Percentiles rank a stretch among this genome's conserved stretches.
phyloP scores from a whole-genome alignment of 306 rosid genomes.

The Adenanthera pavonina region DNA sequence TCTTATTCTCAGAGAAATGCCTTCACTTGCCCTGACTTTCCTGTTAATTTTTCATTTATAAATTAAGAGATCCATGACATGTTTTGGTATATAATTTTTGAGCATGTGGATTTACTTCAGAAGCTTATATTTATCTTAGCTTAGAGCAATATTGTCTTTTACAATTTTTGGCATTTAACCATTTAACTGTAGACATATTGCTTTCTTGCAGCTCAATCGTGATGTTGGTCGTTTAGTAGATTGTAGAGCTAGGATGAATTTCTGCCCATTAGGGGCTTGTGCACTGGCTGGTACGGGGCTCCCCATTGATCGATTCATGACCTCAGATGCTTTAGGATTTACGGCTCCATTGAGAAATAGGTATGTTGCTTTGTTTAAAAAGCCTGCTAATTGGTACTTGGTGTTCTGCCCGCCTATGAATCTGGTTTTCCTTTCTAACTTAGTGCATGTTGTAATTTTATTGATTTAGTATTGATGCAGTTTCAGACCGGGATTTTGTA shows the following conservation, averaged over 20 bases:
- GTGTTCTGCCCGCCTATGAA: slow-evolving; percentile 23
- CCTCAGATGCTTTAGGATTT: slow-evolving; percentile 81
- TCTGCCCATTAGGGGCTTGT: slow-evolving; percentile 92
- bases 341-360: slow-evolving; percentile 94
- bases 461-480: slow-evolving; percentile 89
- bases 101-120: background rate
- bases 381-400: slow-evolving; percentile 8
- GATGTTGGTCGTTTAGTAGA: slow-evolving; percentile 87
- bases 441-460: slow-evolving; percentile 34
- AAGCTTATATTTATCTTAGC: background rate
- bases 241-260: slow-evolving; percentile 88
- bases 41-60: background rate
- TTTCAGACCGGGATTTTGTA: slow-evolving; percentile 94
- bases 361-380: slow-evolving; percentile 46
- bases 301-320: slow-evolving; percentile 98
- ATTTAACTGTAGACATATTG: slow-evolving; percentile 30
- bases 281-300: slow-evolving; percentile 99
- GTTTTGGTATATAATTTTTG: background rate
- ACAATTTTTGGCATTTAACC: slow-evolving; percentile 12
- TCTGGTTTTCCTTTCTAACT: slow-evolving; percentile 17
- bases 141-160: background rate
- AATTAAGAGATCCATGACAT: background rate
- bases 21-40: background rate
- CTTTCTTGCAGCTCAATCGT: slow-evolving; percentile 82
- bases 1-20: background rate